Conservation (phyloP, 2,329 filamentous ascomycete species). For the Aspergillus melleus region DNA sequence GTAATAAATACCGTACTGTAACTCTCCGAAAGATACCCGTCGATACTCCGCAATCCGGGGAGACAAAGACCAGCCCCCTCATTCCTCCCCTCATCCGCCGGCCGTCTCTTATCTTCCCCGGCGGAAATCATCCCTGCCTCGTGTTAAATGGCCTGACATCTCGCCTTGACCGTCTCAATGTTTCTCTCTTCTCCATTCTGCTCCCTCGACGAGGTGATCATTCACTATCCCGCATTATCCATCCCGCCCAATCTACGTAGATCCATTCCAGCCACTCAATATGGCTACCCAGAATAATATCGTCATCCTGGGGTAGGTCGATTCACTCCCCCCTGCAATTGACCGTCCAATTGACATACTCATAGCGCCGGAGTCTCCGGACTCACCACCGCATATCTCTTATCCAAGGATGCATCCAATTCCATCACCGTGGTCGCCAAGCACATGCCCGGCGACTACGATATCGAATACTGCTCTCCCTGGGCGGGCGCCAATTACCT, state of each 20-base stretch:
- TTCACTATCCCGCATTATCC: background rate
- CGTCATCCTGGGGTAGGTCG: conserved; percentile 40
- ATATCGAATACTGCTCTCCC: conserved; percentile 85
- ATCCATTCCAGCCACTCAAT: background rate
- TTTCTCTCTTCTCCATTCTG: background rate
- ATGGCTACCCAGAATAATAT: conserved; percentile 38
- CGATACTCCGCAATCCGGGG: no score
- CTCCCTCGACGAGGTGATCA: background rate
- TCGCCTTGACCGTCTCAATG: background rate
- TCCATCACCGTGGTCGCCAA: conserved; percentile 74
- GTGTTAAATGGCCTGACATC: no score
- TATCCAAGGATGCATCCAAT: conserved; percentile 58
- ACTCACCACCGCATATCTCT: conserved; percentile 63
- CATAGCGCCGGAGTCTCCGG: conserved; percentile 64
- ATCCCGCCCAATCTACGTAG: background rate
- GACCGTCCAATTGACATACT: conserved; percentile 5
- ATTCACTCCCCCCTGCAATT: background rate
- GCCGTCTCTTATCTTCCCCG: no score
- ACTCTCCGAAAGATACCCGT: no score
- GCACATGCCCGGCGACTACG: conserved; percentile 92
- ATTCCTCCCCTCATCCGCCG: no score
- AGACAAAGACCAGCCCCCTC: no score
- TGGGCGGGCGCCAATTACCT: conserved; percentile 83
- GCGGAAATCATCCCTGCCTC: no score
- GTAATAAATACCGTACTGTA: no score